A percentile compares a stretch with the other conserved stretches of the same genome.
phyloP scores from a whole-genome alignment of 805 yeast genomes.

The Suhomyces emberorum region DNA sequence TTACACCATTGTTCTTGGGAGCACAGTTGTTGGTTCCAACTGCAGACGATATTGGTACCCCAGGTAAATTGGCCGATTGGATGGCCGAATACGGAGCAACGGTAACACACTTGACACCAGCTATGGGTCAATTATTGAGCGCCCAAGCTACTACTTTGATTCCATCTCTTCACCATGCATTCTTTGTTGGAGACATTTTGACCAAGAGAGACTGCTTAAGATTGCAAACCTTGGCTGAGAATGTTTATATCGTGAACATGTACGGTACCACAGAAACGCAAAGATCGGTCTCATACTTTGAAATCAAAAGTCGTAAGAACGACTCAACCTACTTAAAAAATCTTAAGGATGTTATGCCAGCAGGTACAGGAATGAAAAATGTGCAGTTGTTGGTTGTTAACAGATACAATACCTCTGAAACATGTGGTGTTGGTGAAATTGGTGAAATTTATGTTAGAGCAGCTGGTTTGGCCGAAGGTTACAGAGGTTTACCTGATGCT shows the following conservation, averaged over 20 bases:
- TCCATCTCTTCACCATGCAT: conserved; percentile 88
- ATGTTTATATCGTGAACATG: conserved; percentile 91
- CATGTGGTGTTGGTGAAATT: conserved; percentile 98
- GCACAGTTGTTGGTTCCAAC: conserved; percentile 93
- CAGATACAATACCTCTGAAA: conserved; percentile 79
- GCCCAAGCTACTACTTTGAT: conserved; percentile 92
- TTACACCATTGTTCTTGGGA: conserved; percentile 94
- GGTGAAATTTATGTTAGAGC: conserved; percentile 99
- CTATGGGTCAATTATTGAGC: conserved; percentile 96
- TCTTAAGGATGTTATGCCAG: conserved; percentile 95
- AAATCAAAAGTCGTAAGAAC: conserved; percentile 67
- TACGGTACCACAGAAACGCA: conserved; percentile 99
- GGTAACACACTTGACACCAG: conserved; percentile 97
- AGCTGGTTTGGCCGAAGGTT: conserved; percentile 96
- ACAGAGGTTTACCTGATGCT: conserved; percentile 85
- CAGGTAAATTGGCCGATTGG: conserved; percentile 97
- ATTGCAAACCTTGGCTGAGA: conserved; percentile 86
- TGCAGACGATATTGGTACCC: conserved; percentile 96
- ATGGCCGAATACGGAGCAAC: conserved; percentile 88
- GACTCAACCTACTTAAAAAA: conserved; percentile 75
- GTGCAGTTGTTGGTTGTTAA: conserved; percentile 94
- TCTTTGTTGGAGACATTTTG: conserved; percentile 95
- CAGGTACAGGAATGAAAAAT: conserved; percentile 95
- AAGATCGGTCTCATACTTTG: conserved; percentile 93
- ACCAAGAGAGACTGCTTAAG: conserved; percentile 96